Evolutionary conservation across 352 stramenopile species (phyloP).

Genomic region (Phytopythium cucurbitacearum): DNA sequence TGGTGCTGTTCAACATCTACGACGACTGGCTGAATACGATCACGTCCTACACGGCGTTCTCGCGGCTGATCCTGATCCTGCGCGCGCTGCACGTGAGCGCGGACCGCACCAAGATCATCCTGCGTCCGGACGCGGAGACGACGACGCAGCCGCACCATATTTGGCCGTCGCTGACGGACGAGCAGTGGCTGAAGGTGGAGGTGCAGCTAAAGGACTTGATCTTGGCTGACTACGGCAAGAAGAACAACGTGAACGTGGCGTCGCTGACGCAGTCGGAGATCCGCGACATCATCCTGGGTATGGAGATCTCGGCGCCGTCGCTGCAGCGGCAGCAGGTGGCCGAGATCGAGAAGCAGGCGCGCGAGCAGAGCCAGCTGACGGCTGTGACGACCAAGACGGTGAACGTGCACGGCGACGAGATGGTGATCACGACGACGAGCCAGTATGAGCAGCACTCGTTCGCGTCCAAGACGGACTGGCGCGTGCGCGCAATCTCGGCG

Average conservation of each 20-base stretch:
- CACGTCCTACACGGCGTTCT: conserved; percentile 99
- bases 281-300: conserved; percentile 99
- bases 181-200: conserved; percentile 99
- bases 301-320: conserved; percentile 99
- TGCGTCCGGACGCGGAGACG: conserved; percentile 98
- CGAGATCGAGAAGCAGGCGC: conserved; percentile 98
- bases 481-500: conserved; percentile 97
- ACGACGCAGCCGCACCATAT: conserved; percentile 99
- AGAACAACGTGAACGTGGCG: conserved; percentile 99
- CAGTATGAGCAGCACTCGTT: conserved; percentile 99
- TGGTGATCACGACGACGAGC: conserved; percentile 98
- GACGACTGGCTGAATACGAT: conserved; percentile 99
- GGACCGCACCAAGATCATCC: conserved; percentile 94
- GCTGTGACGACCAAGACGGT: conserved; percentile 99
- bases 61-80: conserved; percentile 98
- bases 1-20: conserved; percentile 99
- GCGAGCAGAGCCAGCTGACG: conserved; percentile 98
- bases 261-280: conserved; percentile 99
- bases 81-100: conserved; percentile 97
- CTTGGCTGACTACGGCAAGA: conserved; percentile 99
- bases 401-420: conserved; percentile 99
- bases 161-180: conserved; percentile 98
- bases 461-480: conserved; percentile 99
- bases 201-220: conserved; percentile 99
- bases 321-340: conserved; percentile 99